These are phyloP conservation scores for Colletotrichum sojae DNA, from an alignment of 2,329 filamentous ascomycete species.

Conservation along the genomic window DNA sequence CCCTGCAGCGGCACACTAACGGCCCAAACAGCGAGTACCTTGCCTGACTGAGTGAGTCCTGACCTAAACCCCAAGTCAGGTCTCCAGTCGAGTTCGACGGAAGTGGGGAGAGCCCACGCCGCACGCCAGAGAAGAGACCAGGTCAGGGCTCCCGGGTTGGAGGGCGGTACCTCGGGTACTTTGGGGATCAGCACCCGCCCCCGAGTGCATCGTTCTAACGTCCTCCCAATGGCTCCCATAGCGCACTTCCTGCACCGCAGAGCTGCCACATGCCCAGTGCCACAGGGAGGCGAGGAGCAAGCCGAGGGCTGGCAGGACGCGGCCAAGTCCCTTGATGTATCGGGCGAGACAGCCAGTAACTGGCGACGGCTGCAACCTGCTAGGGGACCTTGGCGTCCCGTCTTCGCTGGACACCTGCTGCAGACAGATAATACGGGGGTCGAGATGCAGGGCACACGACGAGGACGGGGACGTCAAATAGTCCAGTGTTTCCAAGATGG, in stretches of 20 bases:
- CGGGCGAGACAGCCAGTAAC: slow-evolving; percentile 5
- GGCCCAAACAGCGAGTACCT: slow-evolving; percentile 22
- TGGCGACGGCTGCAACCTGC: slow-evolving; percentile 30
- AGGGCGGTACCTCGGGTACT: slow-evolving; percentile 33
- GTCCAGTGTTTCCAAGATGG: slow-evolving; percentile 21
- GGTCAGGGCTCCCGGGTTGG: slow-evolving; percentile 39
- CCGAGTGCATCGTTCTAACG: slow-evolving; percentile 17
- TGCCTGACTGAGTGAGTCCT: slow-evolving; percentile 28
- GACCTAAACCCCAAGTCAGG: slow-evolving; percentile 32
- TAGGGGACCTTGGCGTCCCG: slow-evolving; percentile 23
- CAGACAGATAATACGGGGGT: slow-evolving; percentile 25
- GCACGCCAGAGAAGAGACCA: slow-evolving; percentile 35
- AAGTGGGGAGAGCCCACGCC: slow-evolving; percentile 38
- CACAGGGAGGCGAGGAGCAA: slow-evolving; percentile 14
- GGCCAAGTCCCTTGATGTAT: slow-evolving; percentile 17
- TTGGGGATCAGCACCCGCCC: slow-evolving; percentile 28
- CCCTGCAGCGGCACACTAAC: not conserved
- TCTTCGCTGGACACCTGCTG: slow-evolving; percentile 18
- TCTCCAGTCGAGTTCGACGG: slow-evolving; percentile 31
- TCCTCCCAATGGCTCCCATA: slow-evolving; percentile 6
- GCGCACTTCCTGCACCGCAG: slow-evolving; percentile 11
- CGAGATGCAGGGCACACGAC: slow-evolving; percentile 13
- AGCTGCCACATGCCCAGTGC: not conserved
- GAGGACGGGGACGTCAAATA: slow-evolving; percentile 11
- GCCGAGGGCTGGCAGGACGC: slow-evolving; percentile 17